Evolutionary conservation across 2,329 filamentous ascomycete genomes (phyloP).

Genomic region (Alternaria sp.): DNA sequence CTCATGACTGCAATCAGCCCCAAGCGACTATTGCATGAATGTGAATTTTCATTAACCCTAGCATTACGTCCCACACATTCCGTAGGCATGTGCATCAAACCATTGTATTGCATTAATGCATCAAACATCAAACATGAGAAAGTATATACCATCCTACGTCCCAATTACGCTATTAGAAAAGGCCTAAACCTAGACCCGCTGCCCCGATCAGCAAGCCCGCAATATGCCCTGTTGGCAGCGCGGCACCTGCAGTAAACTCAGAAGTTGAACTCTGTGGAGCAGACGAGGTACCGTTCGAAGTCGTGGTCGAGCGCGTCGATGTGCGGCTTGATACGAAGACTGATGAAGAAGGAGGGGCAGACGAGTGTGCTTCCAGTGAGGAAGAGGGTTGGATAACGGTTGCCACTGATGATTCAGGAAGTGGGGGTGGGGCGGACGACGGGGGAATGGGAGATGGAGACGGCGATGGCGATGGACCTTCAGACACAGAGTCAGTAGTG

Average conservation of each 20-base stretch:
- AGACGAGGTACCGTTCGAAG: constrained; percentile 10
- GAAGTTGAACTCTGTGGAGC: constrained; percentile 13
- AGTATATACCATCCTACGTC: neutral
- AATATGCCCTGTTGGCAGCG: constrained; percentile 23
- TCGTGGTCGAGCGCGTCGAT: constrained; percentile 19
- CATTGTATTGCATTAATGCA: neutral
- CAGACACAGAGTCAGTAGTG: constrained; percentile 34
- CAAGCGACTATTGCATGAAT: neutral
- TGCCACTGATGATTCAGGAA: constrained; percentile 5
- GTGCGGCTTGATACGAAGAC: constrained; percentile 21
- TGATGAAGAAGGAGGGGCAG: constrained; percentile 1
- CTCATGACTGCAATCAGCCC: neutral
- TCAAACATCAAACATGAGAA: constrained; percentile 16
- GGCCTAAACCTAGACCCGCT: constrained; percentile 36
- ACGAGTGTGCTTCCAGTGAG: neutral
- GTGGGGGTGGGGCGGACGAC: neutral
- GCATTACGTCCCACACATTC: constrained; percentile 13
- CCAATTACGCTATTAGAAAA: constrained; percentile 23
- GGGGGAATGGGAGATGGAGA: constrained; percentile 8
- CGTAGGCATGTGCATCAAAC: constrained; percentile 4
- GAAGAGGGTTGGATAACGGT: constrained; percentile 1
- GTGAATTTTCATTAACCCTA: neutral
- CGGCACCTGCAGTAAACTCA: constrained; percentile 32
- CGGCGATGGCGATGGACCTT: constrained; percentile 25
- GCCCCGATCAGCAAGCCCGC: constrained; percentile 37